Percentiles rank a stretch among this genome's conserved stretches.
Conservation (phyloP, 2,329 filamentous ascomycete species). For the Calonectria naviculata region DNA sequence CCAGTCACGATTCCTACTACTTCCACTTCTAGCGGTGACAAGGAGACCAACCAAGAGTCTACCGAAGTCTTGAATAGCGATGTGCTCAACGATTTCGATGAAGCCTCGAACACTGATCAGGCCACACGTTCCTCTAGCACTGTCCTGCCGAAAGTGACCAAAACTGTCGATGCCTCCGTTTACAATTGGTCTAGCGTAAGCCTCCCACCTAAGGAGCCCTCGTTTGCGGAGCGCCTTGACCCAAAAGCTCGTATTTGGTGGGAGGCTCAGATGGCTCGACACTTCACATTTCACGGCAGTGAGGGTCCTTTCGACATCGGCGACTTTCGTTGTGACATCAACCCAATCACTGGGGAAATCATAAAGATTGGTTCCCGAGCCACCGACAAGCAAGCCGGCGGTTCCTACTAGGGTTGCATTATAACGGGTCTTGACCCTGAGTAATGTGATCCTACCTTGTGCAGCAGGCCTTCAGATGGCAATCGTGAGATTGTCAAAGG, state of each 20-base stretch:
- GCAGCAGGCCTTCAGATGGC: background rate
- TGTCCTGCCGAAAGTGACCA: no score
- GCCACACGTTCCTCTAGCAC: background rate
- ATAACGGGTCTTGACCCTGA: background rate
- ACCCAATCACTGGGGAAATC: conserved; percentile 16
- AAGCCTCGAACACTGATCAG: background rate
- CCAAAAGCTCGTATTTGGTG: conserved; percentile 14
- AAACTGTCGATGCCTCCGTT: background rate
- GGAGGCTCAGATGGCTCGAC: conserved; percentile 30
- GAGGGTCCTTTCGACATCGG: conserved; percentile 37
- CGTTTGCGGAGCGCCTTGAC: conserved; percentile 8
- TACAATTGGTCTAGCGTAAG: background rate
- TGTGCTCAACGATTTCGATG: background rate
- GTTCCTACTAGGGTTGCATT: background rate
- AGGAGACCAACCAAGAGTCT: background rate
- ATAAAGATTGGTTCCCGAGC: conserved; percentile 26
- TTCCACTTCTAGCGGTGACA: background rate
- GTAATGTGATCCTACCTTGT: background rate
- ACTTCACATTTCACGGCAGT: conserved; percentile 24
- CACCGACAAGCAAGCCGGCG: background rate
- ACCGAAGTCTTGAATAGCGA: background rate
- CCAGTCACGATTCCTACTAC: background rate
- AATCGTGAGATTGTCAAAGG: background rate
- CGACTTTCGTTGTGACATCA: conserved; percentile 32
- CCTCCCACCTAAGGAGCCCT: conserved; percentile 18